These are phyloP conservation scores for Albizia julibrissin DNA, from an alignment of 306 rosid genomes.

Conservation along the genomic window DNA sequence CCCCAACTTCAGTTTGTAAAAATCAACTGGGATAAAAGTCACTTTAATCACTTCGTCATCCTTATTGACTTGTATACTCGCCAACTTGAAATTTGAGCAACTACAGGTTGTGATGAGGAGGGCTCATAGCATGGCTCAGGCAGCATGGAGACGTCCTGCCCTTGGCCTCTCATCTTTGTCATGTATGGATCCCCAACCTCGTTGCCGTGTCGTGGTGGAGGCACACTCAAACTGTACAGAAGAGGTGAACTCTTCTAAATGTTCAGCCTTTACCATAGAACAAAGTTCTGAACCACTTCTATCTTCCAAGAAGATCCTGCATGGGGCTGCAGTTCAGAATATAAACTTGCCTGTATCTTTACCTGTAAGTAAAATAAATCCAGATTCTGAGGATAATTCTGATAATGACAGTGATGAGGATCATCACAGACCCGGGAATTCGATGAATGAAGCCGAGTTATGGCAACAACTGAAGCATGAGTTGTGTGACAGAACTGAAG, in stretches of 20 bases:
- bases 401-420: slow-evolving; percentile 42
- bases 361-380: slow-evolving; percentile 48
- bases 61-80: not conserved
- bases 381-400: slow-evolving; percentile 35
- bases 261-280: slow-evolving; percentile 32
- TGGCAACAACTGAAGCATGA: slow-evolving; percentile 95
- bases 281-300: slow-evolving; percentile 54
- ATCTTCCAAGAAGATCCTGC: slow-evolving; percentile 45
- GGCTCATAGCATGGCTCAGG: slow-evolving; percentile 95
- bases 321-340: slow-evolving; percentile 41
- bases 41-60: not conserved
- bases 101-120: slow-evolving; percentile 86
- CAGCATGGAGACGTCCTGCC: slow-evolving; percentile 90
- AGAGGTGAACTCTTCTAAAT: slow-evolving; percentile 39
- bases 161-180: slow-evolving; percentile 83
- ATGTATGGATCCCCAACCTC: slow-evolving; percentile 91
- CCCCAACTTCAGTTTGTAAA: too few species aligned
- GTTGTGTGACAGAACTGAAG: slow-evolving; percentile 57
- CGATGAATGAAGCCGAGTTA: slow-evolving; percentile 79
- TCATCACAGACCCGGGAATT: slow-evolving; percentile 49
- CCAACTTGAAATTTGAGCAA: slow-evolving; percentile 28
- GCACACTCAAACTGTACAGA: slow-evolving; percentile 46
- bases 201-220: slow-evolving; percentile 55
- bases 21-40: too few species aligned
- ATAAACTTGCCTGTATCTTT: slow-evolving; percentile 64